A percentile compares a stretch with the other conserved stretches of the same genome.
phyloP scores from a whole-genome alignment of 73 alveolate genomes.

The Urostyla sp. region DNA sequence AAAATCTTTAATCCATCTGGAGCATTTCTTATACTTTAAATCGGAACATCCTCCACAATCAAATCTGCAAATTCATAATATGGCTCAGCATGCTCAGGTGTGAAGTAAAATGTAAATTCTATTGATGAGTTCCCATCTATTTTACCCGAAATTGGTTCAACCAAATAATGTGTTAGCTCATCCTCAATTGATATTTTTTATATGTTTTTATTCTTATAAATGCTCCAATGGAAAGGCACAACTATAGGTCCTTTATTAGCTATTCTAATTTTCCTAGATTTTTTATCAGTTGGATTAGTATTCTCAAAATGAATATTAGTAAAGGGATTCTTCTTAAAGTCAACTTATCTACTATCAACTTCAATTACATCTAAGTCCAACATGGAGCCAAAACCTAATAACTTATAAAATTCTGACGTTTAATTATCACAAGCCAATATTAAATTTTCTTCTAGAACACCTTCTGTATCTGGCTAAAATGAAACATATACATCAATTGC shows the following conservation, averaged over 20 bases:
- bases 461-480: conserved; percentile 91
- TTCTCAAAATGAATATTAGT: conserved; percentile 87
- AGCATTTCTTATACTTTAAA: conserved; percentile 81
- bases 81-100: conserved; percentile 80
- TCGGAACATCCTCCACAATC: conserved; percentile 86
- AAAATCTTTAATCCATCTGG: conserved; percentile 71
- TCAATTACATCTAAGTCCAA: conserved; percentile 87
- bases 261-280: conserved; percentile 77
- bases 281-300: conserved; percentile 88
- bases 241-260: conserved; percentile 88
- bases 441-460: conserved; percentile 85
- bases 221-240: conserved; percentile 94
- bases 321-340: conserved; percentile 72
- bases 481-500: conserved; percentile 91
- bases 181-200: conserved; percentile 84
- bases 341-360: conserved; percentile 92
- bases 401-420: conserved; percentile 80
- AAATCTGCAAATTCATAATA: conserved; percentile 79
- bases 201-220: conserved; percentile 82
- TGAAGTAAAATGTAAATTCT: conserved; percentile 81
- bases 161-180: conserved; percentile 88
- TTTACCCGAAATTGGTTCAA: conserved; percentile 90
- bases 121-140: conserved; percentile 83
- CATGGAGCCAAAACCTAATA: conserved; percentile 91
- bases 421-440: conserved; percentile 94